Evolutionary conservation across 164 flowering plant genomes (phyloP).

Genomic region (Nelumbo lutea): DNA sequence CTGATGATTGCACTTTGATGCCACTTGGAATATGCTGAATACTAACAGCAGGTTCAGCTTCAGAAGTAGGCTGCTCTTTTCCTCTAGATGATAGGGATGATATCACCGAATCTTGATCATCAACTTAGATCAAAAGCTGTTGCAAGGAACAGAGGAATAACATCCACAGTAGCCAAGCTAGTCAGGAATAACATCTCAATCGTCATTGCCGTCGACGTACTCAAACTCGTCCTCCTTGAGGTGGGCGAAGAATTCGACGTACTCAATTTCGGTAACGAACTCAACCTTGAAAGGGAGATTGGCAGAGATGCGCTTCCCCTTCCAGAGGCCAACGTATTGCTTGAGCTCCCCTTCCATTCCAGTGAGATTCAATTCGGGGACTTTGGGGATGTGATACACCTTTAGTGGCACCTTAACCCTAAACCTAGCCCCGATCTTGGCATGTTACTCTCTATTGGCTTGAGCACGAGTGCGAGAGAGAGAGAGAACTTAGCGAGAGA

Average conservation of each 20-base stretch:
- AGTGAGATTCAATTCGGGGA: slow-evolving; percentile 55
- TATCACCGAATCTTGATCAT: too few species aligned
- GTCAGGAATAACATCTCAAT: neutral
- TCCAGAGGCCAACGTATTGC: slow-evolving; percentile 70
- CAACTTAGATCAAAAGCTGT: too few species aligned
- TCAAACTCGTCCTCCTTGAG: slow-evolving; percentile 90
- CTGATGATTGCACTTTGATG: too few species aligned
- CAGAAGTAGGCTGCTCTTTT: too few species aligned
- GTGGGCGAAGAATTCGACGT: slow-evolving; percentile 75
- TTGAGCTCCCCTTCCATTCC: slow-evolving; percentile 68
- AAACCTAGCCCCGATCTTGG: slow-evolving; percentile 61
- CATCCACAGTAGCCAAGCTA: too few species aligned
- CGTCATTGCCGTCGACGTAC: slow-evolving; percentile 12
- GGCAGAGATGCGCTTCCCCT: slow-evolving; percentile 76
- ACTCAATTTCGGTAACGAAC: slow-evolving; percentile 39
- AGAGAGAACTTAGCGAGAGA: too few species aligned
- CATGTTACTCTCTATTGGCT: neutral
- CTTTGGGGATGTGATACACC: slow-evolving; percentile 74
- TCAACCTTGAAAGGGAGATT: slow-evolving; percentile 75
- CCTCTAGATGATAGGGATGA: too few species aligned
- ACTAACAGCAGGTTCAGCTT: too few species aligned
- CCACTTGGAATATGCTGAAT: too few species aligned
- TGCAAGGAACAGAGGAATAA: too few species aligned
- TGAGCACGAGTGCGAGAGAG: too few species aligned
- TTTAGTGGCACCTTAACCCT: slow-evolving; percentile 72